Conservation (phyloP, 2,329 filamentous ascomycete species). For the Aspergillus neotritici region DNA sequence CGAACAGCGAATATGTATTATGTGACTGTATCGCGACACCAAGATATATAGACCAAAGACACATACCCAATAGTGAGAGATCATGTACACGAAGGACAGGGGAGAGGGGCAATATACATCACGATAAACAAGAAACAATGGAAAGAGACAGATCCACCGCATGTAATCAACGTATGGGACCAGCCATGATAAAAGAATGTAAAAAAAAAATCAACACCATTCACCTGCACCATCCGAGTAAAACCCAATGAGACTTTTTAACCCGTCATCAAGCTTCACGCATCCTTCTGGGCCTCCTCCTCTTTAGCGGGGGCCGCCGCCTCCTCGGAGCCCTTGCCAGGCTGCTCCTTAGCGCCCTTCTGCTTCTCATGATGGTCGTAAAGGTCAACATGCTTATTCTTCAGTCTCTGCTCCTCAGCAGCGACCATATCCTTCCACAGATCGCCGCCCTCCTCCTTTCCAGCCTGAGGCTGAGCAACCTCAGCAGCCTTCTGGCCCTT, state of each 20-base stretch:
- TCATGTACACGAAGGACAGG: no score
- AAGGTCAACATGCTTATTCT: constrained; percentile 36
- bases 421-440: constrained; percentile 67
- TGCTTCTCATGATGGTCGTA: constrained; percentile 26
- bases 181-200: not conserved
- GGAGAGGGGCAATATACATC: no score
- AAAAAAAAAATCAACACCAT: no score
- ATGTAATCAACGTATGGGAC: not conserved
- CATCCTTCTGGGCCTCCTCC: constrained; percentile 8
- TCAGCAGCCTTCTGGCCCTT: constrained; percentile 76
- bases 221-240: not conserved
- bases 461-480: constrained; percentile 77
- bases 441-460: constrained; percentile 82
- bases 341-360: constrained; percentile 2
- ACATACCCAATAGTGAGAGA: no score
- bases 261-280: constrained; percentile 3
- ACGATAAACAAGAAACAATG: not conserved
- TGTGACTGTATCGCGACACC: no score
- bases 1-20: no score
- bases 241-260: not conserved
- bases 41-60: no score
- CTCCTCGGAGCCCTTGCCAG: not conserved
- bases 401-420: constrained; percentile 43
- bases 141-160: not conserved
- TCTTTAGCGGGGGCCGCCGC: not conserved